Base-by-base conservation (phyloP, 2,329 filamentous ascomycete genomes). In the Fonsecaea pedrosoi region DNA sequence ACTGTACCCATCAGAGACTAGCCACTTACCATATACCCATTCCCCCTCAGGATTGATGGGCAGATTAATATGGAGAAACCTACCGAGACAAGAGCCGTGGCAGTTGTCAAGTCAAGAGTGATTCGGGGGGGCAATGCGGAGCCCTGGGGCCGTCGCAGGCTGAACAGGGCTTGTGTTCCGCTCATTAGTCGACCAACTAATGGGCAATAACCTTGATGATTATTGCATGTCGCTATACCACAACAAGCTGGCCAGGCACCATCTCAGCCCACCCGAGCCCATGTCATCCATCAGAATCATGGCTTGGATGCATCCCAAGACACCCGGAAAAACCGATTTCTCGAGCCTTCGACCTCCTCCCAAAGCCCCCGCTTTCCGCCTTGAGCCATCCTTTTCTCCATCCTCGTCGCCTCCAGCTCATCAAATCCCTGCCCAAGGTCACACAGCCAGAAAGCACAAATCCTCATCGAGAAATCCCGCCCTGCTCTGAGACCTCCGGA, bases 401-500 rank as follows among this genome's bases (percentile, higher is more conserved):
- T 30, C 57, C 38, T 32, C 38, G 21, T 45, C 38, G 38, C 56
- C 38, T 50, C 57, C 38, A 35, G 30, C 35, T 37, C 55, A 30
- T 42, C 40, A 42, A 35, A 32, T 25, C 34, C 55, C 55, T 38
- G 21, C 10, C 37, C 40, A 42, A 13, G 32, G 37, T 58, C 40
- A 42, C 55, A 58, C 55, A 55, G 30, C 30, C 42, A 13, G 42
- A 37, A 30, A 18, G 45, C 38, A 40, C 40, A 37, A 21, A 25
- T 48, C 57, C 38, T 60, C 57, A 45, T 60, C 25, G 38, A 60
- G 57, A 60, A 25, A 25, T 15, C 38, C 13, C 40, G 42, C 25
- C 57, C 57, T 34, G 40, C 18, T 60, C 57, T 60, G 40, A 50
- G 40, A 50, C 57, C 57, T 8, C 13, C 38, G 57, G 30, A 34